These are phyloP conservation scores for Cladosporium sp. DNA, from an alignment of 2,329 filamentous ascomycete species.

Conservation along the genomic window DNA sequence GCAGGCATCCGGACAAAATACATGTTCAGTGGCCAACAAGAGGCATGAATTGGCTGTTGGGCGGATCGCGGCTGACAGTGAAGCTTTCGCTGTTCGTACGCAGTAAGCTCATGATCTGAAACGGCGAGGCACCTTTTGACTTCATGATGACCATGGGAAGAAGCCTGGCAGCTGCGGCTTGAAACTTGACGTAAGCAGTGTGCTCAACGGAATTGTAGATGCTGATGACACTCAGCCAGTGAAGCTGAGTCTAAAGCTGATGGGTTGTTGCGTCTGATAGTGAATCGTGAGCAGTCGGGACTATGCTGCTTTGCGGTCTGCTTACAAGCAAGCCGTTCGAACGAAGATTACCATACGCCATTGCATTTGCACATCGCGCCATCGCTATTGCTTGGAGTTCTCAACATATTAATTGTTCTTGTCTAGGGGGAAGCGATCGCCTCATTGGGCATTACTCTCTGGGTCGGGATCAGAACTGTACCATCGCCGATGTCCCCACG, in stretches of 20 bases:
- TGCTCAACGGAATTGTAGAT: background rate
- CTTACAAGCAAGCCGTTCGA: background rate
- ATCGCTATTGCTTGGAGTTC: too few relatives aligned
- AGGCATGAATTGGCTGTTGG: too few relatives aligned
- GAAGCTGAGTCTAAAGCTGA: too few relatives aligned
- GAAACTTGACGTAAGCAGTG: background rate
- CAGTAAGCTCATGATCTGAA: slow-evolving; percentile 7
- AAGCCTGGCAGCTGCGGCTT: background rate
- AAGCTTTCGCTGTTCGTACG: too few relatives aligned
- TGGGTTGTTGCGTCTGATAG: background rate
- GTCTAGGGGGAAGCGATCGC: too few relatives aligned
- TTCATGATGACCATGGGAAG: background rate
- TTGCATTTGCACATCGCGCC: too few relatives aligned
- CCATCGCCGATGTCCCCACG: slow-evolving; percentile 7
- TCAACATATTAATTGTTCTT: too few relatives aligned
- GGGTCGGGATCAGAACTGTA: background rate
- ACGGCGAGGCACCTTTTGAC: slow-evolving; percentile 6
- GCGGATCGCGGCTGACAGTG: too few relatives aligned
- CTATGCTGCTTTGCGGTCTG: background rate
- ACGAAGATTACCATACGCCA: too few relatives aligned
- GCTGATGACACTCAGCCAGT: too few relatives aligned
- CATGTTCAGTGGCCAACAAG: too few relatives aligned
- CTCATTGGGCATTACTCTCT: background rate
- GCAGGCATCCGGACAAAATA: too few relatives aligned
- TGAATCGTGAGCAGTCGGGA: background rate